Evolutionary conservation across 2,329 filamentous ascomycete species (phyloP).

Genomic region (Pseudogymnoascus sp.): DNA sequence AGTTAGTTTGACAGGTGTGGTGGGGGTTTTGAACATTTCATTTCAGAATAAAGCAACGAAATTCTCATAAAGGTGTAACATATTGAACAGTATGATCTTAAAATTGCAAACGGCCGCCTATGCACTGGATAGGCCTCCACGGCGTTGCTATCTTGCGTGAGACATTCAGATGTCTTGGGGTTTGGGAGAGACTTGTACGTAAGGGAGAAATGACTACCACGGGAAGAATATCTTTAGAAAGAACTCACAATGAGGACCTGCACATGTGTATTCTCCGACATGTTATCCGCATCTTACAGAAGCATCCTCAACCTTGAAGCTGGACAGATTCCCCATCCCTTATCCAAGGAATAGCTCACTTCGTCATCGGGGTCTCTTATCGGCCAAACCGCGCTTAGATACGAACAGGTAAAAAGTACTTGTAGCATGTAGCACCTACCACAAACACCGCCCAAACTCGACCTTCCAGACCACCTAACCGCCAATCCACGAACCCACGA

Average conservation of each 20-base stretch:
- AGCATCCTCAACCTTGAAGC: not conserved
- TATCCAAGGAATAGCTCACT: not conserved
- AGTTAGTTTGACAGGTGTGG: not conserved
- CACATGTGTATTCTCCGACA: conserved; percentile 40
- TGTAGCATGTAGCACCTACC: not conserved
- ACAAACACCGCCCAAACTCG: not conserved
- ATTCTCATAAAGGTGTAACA: not conserved
- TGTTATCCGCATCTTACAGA: conserved; percentile 20
- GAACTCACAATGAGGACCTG: conserved; percentile 49
- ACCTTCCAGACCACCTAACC: conserved; percentile 1
- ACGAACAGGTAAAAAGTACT: conserved; percentile 1
- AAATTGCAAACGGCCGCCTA: not conserved
- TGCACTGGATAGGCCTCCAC: not conserved
- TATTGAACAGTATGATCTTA: not conserved
- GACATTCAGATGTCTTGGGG: not conserved
- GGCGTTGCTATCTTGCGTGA: not conserved
- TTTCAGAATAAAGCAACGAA: not conserved
- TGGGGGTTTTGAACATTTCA: not conserved
- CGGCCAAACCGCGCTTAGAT: conserved; percentile 9
- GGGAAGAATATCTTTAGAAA: not conserved
- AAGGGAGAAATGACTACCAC: too few relatives aligned
- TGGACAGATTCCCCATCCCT: not conserved
- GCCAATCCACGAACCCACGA: not conserved
- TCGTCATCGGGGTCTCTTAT: conserved; percentile 9
- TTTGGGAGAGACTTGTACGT: not conserved